Conservation (phyloP, 192 early-diverging fungal species). For the Chytriomyces sp. region DNA sequence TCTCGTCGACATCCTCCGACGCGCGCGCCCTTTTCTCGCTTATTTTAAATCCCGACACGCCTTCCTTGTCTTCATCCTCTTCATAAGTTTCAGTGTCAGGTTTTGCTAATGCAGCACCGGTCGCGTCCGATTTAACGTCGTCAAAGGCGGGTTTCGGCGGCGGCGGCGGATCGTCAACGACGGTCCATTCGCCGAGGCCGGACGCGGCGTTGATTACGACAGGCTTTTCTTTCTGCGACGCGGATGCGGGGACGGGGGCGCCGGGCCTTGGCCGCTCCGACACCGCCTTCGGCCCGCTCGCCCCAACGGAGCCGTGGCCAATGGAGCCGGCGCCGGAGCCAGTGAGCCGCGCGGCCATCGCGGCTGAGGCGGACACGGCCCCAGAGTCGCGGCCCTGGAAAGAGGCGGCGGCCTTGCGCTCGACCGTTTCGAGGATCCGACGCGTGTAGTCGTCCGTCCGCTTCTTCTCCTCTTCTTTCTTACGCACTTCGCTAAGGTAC, state of each 20-base stretch:
- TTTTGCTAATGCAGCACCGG: background rate
- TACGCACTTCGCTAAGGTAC: slow-evolving; percentile 70
- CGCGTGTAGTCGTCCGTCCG: slow-evolving; percentile 60
- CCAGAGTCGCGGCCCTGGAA: background rate
- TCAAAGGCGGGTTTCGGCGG: background rate
- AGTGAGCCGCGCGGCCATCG: background rate
- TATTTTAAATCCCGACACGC: slow-evolving; percentile 21
- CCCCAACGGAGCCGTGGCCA: too few species aligned
- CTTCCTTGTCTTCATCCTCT: slow-evolving; percentile 23
- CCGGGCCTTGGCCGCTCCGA: background rate
- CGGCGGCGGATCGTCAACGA: background rate
- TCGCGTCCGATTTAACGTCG: background rate
- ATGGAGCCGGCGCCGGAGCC: background rate
- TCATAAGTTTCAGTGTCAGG: slow-evolving; percentile 1
- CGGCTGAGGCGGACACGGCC: background rate
- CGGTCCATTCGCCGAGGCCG: slow-evolving; percentile 11
- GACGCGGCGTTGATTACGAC: background rate
- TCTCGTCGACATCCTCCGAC: slow-evolving; percentile 9
- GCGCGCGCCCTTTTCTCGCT: slow-evolving; percentile 8
- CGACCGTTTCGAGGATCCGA: slow-evolving; percentile 39
- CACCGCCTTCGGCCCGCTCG: too few species aligned
- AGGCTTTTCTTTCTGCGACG: too few species aligned
- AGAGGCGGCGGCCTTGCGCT: background rate
- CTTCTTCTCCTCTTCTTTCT: slow-evolving; percentile 58
- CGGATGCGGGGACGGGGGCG: too few species aligned